Percentiles rank a stretch among this genome's conserved stretches.
These are phyloP conservation scores for Porpolomopsis calyptriformis DNA, from an alignment of 768 basidiomycete genomes.

Conservation along the genomic window DNA sequence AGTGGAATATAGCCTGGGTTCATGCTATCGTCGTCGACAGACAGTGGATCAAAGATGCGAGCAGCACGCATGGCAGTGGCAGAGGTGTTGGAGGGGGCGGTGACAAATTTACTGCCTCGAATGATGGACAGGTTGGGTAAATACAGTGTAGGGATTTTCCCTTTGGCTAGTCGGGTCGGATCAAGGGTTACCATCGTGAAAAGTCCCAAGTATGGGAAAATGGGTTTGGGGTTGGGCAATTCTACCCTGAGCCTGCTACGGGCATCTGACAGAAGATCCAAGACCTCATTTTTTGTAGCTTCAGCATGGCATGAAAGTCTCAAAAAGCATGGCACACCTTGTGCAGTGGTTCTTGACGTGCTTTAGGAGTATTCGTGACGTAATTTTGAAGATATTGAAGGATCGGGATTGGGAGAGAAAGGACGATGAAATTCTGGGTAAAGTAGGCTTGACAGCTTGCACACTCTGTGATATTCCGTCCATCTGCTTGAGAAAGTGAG, in stretches of 20 bases:
- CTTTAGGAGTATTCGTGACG: slow-evolving; percentile 5
- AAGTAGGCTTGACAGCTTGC: slow-evolving; percentile 9
- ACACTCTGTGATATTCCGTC: slow-evolving; percentile 8
- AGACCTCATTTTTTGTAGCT: slow-evolving; percentile 5
- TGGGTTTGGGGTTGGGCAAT: slow-evolving; percentile 1
- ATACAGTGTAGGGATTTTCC: neutral
- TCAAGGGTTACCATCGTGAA: slow-evolving; percentile 2
- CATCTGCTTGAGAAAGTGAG: neutral
- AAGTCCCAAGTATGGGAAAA: slow-evolving; percentile 3
- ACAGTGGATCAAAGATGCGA: slow-evolving; percentile 2
- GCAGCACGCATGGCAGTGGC: slow-evolving; percentile 1
- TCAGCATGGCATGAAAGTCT: neutral
- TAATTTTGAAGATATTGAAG: slow-evolving; percentile 8
- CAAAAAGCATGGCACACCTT: slow-evolving; percentile 7
- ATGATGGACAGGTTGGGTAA: slow-evolving; percentile 1
- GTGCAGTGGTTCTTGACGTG: slow-evolving; percentile 5
- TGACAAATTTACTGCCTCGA: slow-evolving; percentile 1
- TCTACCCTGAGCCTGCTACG: neutral
- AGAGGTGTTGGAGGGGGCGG: neutral
- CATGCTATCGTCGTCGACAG: neutral
- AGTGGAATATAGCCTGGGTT: slow-evolving; percentile 1
- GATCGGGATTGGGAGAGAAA: slow-evolving; percentile 9
- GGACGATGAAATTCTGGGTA: slow-evolving; percentile 8
- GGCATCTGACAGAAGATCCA: slow-evolving; percentile 1
- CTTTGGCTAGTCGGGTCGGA: neutral